Evolutionary conservation across 768 basidiomycete species (phyloP).

Genomic region (Boletellus ananiceps): DNA sequence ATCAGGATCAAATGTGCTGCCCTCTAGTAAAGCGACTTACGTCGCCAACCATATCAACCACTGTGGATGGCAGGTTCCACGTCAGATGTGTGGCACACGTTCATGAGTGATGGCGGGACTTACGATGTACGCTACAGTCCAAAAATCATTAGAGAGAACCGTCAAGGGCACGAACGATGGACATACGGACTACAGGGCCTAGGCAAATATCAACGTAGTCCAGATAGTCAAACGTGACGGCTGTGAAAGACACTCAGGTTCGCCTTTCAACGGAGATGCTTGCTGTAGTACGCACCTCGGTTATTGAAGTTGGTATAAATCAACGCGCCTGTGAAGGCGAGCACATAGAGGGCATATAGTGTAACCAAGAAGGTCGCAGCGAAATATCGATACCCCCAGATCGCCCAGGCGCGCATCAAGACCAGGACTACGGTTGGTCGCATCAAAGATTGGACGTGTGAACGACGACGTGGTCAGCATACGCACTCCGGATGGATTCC

Average conservation of each 20-base stretch:
- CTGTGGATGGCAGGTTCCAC: not conserved
- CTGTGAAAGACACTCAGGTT: not conserved
- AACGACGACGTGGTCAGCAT: too few relatives aligned
- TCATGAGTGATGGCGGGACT: not conserved
- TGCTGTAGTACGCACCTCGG: not conserved
- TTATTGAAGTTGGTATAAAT: not conserved
- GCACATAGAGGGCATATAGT: not conserved
- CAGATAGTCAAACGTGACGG: not conserved
- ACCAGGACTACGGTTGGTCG: not conserved
- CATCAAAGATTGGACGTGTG: not conserved
- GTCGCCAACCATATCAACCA: not conserved
- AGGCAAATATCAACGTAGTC: not conserved
- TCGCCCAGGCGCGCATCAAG: slow-evolving; percentile 2
- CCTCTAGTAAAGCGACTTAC: not conserved
- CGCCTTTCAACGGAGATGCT: not conserved
- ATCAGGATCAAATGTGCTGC: not conserved
- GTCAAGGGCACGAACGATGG: not conserved
- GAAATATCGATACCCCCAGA: not conserved
- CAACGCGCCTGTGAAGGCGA: not conserved
- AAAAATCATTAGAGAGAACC: not conserved
- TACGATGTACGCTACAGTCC: not conserved
- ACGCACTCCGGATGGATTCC: slow-evolving; percentile 2
- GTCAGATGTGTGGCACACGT: not conserved
- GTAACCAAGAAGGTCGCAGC: not conserved
- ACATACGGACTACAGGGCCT: not conserved